phyloP scores from a whole-genome alignment of 768 basidiomycete species.

The Grammothele lineata region DNA sequence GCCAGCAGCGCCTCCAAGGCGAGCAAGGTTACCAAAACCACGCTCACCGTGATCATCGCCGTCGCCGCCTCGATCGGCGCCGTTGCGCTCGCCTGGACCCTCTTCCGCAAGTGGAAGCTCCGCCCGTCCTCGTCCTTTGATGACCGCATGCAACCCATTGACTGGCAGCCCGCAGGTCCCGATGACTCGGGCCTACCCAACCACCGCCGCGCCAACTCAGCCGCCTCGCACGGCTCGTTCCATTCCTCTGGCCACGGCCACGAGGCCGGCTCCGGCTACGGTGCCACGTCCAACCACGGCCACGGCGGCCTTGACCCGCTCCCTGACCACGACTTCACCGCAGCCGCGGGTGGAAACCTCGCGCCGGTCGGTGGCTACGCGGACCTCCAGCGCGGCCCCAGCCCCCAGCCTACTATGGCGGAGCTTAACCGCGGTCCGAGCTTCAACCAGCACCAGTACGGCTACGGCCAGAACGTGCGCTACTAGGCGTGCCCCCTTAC shows the following conservation, averaged over 20 bases:
- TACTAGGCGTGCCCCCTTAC: constrained; percentile 15
- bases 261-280: constrained; percentile 33
- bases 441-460: constrained; percentile 25
- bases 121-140: constrained; percentile 77
- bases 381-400: constrained; percentile 72
- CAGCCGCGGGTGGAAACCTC: constrained; percentile 48
- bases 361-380: constrained; percentile 79
- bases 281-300: constrained; percentile 25
- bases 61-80: constrained; percentile 67
- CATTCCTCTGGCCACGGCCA: constrained; percentile 46
- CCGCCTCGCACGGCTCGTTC: constrained; percentile 58
- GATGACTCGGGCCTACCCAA: constrained; percentile 44
- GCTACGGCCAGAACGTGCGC: constrained; percentile 18
- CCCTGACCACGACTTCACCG: constrained; percentile 76
- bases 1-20: constrained; percentile 21
- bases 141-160: constrained; percentile 81
- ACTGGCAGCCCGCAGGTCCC: constrained; percentile 71
- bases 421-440: constrained; percentile 49
- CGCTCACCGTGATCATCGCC: constrained; percentile 61
- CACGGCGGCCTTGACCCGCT: constrained; percentile 38
- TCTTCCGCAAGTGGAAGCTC: constrained; percentile 92
- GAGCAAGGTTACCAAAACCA: constrained; percentile 40
- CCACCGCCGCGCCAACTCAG: constrained; percentile 52
- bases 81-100: constrained; percentile 75
- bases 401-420: constrained; percentile 63